A percentile compares a stretch with the other conserved stretches of the same genome.
These are phyloP conservation scores for Epichloe coenophiala DNA, from an alignment of 2,329 filamentous ascomycete genomes.

Conservation along the genomic window DNA sequence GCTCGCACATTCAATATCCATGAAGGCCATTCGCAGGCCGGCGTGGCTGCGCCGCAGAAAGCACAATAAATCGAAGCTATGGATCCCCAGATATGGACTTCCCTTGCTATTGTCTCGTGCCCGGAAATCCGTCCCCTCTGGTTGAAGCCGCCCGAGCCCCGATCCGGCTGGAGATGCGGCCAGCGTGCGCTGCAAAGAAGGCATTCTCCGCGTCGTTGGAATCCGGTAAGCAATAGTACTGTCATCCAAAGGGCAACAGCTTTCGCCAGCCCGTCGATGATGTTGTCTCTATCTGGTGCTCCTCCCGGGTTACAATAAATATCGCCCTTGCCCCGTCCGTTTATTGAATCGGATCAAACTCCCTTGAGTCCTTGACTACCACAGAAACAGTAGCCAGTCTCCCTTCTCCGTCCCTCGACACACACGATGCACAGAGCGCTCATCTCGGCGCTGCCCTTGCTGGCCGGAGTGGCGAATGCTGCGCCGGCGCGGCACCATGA, in stretches of 20 bases:
- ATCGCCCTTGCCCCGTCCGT: background rate
- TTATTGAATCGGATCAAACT: background rate
- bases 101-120: background rate
- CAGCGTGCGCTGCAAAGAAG: too few relatives aligned
- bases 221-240: background rate
- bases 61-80: background rate
- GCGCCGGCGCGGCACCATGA: conserved; percentile 3
- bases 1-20: background rate
- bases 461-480: conserved; percentile 13
- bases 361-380: background rate
- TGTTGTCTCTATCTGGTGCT: too few relatives aligned
- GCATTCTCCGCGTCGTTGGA: background rate
- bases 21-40: background rate
- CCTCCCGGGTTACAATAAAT: background rate
- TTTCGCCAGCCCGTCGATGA: too few relatives aligned
- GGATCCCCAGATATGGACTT: background rate
- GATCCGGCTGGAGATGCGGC: too few relatives aligned
- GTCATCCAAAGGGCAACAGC: too few relatives aligned
- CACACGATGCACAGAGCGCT: conserved; percentile 12
- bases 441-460: conserved; percentile 10
- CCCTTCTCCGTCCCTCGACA: background rate
- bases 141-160: too few relatives aligned
- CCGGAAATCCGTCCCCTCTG: too few relatives aligned
- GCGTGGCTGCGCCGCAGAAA: background rate
- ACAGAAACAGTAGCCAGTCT: background rate